Percentiles rank a stretch among this genome's conserved stretches.
Conservation (phyloP, 352 stramenopile species). For the Sclerospora graminicola region DNA sequence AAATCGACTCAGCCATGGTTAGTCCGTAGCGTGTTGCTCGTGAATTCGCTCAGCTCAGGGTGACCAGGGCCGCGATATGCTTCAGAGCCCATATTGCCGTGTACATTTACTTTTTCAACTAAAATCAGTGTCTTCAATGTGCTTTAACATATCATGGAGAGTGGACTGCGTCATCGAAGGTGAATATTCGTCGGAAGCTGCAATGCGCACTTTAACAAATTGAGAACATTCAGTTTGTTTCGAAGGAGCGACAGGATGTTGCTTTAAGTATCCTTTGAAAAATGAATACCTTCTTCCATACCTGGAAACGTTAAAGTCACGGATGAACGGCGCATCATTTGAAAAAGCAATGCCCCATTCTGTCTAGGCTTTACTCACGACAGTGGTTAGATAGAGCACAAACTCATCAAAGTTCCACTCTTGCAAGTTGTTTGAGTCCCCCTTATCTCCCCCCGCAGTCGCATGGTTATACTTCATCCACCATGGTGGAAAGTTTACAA, state of each 20-base stretch:
- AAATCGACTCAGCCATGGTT: conserved; percentile 37
- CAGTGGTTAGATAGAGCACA: conserved; percentile 32
- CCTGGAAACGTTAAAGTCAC: conserved; percentile 5
- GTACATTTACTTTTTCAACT: conserved; percentile 48
- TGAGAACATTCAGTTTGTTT: conserved; percentile 20
- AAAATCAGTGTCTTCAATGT: conserved; percentile 14
- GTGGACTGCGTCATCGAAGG: conserved; percentile 23
- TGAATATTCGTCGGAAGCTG: conserved; percentile 47
- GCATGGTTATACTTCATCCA: conserved; percentile 55
- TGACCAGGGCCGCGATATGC: conserved; percentile 34
- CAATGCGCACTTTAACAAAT: conserved; percentile 19
- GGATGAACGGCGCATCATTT: conserved; percentile 46
- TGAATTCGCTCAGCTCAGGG: conserved; percentile 20
- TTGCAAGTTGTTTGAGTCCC: conserved; percentile 37
- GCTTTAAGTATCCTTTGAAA: conserved; percentile 30
- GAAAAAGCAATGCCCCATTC: conserved; percentile 38
- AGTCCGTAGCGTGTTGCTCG: conserved; percentile 24
- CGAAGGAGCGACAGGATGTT: conserved; percentile 27
- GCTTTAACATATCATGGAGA: conserved; percentile 18
- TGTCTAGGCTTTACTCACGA: conserved; percentile 30
- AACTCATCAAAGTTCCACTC: conserved; percentile 37
- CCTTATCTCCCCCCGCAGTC: conserved; percentile 27
- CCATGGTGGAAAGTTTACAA: conserved; percentile 52
- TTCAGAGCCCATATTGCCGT: conserved; percentile 33
- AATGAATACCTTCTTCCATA: conserved; percentile 40